Conservation (phyloP, 176 grass and related monocot species). For the Carex littledalei region DNA sequence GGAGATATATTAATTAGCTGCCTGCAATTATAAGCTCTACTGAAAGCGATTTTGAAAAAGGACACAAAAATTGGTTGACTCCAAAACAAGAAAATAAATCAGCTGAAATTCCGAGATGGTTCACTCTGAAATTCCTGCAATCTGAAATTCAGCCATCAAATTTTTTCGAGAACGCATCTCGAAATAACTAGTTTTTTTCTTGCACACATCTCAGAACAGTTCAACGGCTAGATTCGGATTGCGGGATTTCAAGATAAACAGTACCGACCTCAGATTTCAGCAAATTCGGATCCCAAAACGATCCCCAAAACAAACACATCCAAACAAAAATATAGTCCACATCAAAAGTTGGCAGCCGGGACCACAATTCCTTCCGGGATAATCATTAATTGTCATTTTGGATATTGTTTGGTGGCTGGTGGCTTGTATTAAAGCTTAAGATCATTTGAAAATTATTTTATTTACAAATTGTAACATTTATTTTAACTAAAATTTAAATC, state of each 20-base stretch:
- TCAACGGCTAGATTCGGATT: too few relatives aligned
- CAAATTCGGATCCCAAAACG: background rate
- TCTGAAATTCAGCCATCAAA: too few relatives aligned
- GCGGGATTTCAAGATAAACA: too few relatives aligned
- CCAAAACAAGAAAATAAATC: too few relatives aligned
- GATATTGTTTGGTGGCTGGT: background rate
- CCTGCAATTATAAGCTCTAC: background rate
- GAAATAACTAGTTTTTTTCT: too few relatives aligned
- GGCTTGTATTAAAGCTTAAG: background rate
- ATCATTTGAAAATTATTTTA: background rate
- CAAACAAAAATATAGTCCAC: background rate
- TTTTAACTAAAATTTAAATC: background rate
- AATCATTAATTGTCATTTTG: background rate
- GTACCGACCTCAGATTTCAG: too few relatives aligned
- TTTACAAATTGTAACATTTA: background rate
- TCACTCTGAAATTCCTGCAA: too few relatives aligned
- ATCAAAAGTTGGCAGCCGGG: background rate
- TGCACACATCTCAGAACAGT: too few relatives aligned
- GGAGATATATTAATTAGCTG: too few relatives aligned
- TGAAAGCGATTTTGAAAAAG: background rate
- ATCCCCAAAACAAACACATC: conserved; percentile 1
- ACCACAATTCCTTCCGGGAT: background rate
- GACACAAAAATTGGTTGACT: background rate
- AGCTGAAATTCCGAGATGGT: too few relatives aligned
- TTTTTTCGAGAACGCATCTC: too few relatives aligned